Evolutionary conservation across 169 alveolate species (phyloP).

Genomic region (Plasmodium gaboni): DNA sequence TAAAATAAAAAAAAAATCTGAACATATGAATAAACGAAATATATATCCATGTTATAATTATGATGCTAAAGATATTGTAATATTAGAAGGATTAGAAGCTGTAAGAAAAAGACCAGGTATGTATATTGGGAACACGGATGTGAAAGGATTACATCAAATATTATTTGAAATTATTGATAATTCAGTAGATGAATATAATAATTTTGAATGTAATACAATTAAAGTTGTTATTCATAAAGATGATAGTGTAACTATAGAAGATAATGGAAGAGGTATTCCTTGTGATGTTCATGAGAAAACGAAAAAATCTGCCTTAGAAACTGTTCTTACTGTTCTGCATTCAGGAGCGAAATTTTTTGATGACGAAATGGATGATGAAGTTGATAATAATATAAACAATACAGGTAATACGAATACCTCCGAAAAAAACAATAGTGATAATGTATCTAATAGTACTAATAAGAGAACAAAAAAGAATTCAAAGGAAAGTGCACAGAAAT

Average conservation of each 20-base stretch:
- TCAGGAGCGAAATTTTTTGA: conserved; percentile 90
- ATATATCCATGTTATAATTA: conserved; percentile 57
- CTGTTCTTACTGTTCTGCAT: conserved; percentile 87
- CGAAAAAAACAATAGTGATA: neutral
- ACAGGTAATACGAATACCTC: neutral
- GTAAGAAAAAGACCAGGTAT: conserved; percentile 91
- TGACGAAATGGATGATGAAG: conserved; percentile 14
- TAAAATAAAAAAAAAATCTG: neutral
- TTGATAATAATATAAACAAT: conserved; percentile 7
- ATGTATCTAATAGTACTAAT: neutral
- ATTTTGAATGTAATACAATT: conserved; percentile 83
- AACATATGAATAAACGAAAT: conserved; percentile 8
- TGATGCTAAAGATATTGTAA: conserved; percentile 85
- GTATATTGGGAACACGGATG: conserved; percentile 89
- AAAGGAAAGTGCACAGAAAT: conserved; percentile 72
- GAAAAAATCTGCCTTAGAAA: conserved; percentile 84
- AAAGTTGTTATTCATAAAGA: conserved; percentile 80
- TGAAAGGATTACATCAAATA: conserved; percentile 87
- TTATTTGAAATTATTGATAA: conserved; percentile 88
- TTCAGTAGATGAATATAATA: conserved; percentile 87
- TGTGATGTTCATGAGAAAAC: conserved; percentile 84
- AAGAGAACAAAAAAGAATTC: conserved; percentile 31
- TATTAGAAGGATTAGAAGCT: conserved; percentile 89
- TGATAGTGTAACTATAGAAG: conserved; percentile 81
- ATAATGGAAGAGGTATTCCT: conserved; percentile 90